Evolutionary conservation across 805 yeast genomes (phyloP).

Genomic region (Myxozyma neglecta): DNA sequence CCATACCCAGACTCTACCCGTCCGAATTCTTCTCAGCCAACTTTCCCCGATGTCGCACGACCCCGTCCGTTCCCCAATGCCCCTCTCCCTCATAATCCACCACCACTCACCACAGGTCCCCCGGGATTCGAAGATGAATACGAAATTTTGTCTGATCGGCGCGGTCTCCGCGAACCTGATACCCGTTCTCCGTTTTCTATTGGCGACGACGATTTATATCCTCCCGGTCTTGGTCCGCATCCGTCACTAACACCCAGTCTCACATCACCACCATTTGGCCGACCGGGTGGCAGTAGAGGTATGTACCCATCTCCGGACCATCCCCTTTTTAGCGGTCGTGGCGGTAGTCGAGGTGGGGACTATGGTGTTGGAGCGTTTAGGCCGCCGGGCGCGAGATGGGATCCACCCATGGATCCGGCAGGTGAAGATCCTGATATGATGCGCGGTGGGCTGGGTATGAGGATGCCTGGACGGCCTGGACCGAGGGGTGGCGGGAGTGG

Average conservation of each 20-base stretch:
- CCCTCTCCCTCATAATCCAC: conserved; percentile 12
- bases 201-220: conserved; percentile 44
- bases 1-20: conserved; percentile 19
- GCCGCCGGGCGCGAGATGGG: conserved; percentile 46
- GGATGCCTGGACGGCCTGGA: conserved; percentile 19
- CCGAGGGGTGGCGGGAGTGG: conserved; percentile 14
- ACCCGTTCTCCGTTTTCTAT: conserved; percentile 34
- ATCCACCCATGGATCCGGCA: conserved; percentile 39
- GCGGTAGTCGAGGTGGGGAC: conserved; percentile 30
- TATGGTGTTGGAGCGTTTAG: conserved; percentile 31
- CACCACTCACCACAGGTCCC: conserved; percentile 36
- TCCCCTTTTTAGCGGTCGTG: conserved; percentile 29
- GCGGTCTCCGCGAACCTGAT: conserved; percentile 1
- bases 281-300: conserved; percentile 24
- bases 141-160: conserved; percentile 32
- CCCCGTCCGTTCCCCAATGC: neutral
- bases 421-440: conserved; percentile 14
- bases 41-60: conserved; percentile 3
- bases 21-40: neutral
- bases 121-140: conserved; percentile 51
- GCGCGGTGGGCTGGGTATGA: conserved; percentile 26
- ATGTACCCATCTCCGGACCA: conserved; percentile 33
- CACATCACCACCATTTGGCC: conserved; percentile 14
- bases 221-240: conserved; percentile 43
- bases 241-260: conserved; percentile 40